Evolutionary conservation across 441 rosid genomes (phyloP), one percentile per base, ranked within the genome.

Genomic region (Arabidopsis lyrata): DNA sequence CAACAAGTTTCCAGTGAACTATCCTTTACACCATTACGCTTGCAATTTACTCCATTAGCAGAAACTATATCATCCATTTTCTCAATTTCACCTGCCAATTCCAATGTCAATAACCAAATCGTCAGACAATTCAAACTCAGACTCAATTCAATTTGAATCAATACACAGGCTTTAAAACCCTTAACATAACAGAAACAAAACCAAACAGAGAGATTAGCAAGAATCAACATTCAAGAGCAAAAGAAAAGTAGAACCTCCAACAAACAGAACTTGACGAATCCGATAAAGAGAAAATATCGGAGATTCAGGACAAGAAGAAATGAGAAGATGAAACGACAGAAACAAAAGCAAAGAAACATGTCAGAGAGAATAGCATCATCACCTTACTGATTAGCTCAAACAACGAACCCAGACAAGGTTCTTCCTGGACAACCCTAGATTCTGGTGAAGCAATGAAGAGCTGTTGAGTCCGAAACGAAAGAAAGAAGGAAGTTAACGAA

Each of bases 51-150:
- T 68, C 63, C 78, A 66, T 42, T 32, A 10, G 9, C 58, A 75
- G 58, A 6, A 54, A 55, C 65, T 45, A 36, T 22, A 69, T 6
- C 38, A 15, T 76, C 48, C 80, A 70, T 76, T 8, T 38, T 13
- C 53, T 39, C 66, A 63, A 55, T 6, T 24, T 31, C 52, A 75
- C 74, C 74, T 68, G 58, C 70, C 3, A 53, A 35, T 3, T 45
- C 12, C 39, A 56, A 15, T 63, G 4, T 16, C 64, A 54, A 74
- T 18, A 66, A 49, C 20, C 72, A 57, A 72, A 24, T 1, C 31
- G 31, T 29, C 31, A 29, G 31, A 29, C 4, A 29, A 29, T 29
- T 29, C 31, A 29, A 29, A 29, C 5, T 29, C 31, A 29, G 31
- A 29, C 31, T 29, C 31, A 29, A 29, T 29, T 29, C 4, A 29